These are phyloP conservation scores for Magnolia officinalis DNA, from an alignment of 164 flowering plant genomes.

Conservation along the genomic window DNA sequence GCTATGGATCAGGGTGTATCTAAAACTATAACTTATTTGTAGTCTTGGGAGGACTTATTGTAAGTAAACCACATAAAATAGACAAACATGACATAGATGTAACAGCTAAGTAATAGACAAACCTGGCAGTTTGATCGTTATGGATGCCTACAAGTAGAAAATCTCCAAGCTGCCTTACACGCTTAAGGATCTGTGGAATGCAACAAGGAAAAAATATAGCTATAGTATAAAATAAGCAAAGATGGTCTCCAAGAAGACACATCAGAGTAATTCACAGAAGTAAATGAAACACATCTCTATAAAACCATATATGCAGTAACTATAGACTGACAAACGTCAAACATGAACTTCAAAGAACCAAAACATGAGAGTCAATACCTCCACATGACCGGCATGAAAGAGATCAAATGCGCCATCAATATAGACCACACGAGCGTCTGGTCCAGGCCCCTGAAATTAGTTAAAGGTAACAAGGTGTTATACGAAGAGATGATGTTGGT, in stretches of 20 bases:
- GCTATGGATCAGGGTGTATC: not conserved
- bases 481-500: not conserved
- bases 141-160: slow-evolving; percentile 77
- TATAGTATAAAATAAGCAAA: not conserved
- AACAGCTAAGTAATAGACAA: not conserved
- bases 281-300: no score
- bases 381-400: slow-evolving; percentile 91
- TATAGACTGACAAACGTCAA: no score
- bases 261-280: no score
- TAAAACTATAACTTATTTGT: not conserved
- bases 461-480: slow-evolving; percentile 3
- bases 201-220: not conserved
- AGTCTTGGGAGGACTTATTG: not conserved
- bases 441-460: slow-evolving; percentile 66
- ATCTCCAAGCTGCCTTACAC: slow-evolving; percentile 71
- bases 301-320: no score
- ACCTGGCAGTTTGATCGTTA: slow-evolving; percentile 65
- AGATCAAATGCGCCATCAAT: slow-evolving; percentile 92
- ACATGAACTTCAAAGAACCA: no score
- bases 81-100: not conserved
- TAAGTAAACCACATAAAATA: not conserved
- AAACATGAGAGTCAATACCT: slow-evolving; percentile 35
- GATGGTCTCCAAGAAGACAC: not conserved
- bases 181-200: slow-evolving; percentile 49
- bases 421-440: slow-evolving; percentile 74